Percentiles rank a stretch among this genome's conserved stretches.
These are phyloP conservation scores for Pseudopyricularia javanii DNA, from an alignment of 2,329 filamentous ascomycete species.

Conservation along the genomic window DNA sequence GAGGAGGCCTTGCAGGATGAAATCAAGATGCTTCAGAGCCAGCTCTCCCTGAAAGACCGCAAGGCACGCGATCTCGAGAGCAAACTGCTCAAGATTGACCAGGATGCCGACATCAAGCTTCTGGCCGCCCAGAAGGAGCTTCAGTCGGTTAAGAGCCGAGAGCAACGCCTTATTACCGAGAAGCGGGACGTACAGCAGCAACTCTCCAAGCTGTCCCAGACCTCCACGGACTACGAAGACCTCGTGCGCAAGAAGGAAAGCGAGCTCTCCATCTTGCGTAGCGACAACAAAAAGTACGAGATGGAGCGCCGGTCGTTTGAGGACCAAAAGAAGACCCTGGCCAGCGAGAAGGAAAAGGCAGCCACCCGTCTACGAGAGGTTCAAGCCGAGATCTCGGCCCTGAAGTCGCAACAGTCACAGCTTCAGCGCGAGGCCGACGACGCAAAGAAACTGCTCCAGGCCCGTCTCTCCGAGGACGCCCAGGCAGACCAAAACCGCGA, in stretches of 20 bases:
- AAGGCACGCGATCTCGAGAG: constrained; percentile 80
- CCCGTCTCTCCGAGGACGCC: constrained; percentile 78
- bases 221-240: constrained; percentile 91
- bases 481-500: constrained; percentile 72
- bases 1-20: constrained; percentile 71
- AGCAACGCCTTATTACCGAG: constrained; percentile 67
- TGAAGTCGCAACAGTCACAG: constrained; percentile 72
- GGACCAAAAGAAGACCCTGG: constrained; percentile 60
- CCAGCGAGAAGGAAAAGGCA: constrained; percentile 67
- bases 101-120: constrained; percentile 80
- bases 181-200: constrained; percentile 76
- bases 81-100: constrained; percentile 72
- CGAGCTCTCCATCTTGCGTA: constrained; percentile 73
- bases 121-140: constrained; percentile 69
- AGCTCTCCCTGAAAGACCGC: constrained; percentile 76
- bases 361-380: constrained; percentile 66
- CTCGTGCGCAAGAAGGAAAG: constrained; percentile 89
- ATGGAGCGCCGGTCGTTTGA: constrained; percentile 69
- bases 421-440: constrained; percentile 83
- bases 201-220: constrained; percentile 75
- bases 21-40: constrained; percentile 82
- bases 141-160: constrained; percentile 57
- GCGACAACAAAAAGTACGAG: constrained; percentile 73
- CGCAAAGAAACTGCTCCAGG: constrained; percentile 74
- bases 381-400: constrained; percentile 77